Evolutionary conservation across 2,329 filamentous ascomycete genomes (phyloP).

Genomic region (Pyrenochaeta sp.): DNA sequence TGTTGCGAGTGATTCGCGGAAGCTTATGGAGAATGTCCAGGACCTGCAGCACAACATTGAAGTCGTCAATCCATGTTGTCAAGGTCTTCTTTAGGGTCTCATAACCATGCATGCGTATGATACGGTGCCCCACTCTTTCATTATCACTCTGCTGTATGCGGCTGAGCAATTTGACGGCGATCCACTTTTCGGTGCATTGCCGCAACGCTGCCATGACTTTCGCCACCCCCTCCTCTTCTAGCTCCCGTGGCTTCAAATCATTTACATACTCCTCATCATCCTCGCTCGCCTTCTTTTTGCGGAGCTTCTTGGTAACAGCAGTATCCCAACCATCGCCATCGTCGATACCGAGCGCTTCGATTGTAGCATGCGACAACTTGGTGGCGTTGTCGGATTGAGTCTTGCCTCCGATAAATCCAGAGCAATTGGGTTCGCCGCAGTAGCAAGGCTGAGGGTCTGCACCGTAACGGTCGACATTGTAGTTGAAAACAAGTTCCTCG

Average conservation of each 20-base stretch:
- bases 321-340: slow-evolving; percentile 93
- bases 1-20: slow-evolving; percentile 92
- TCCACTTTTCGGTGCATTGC: slow-evolving; percentile 99
- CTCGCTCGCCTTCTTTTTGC: slow-evolving; percentile 90
- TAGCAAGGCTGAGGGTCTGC: slow-evolving; percentile 97
- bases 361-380: slow-evolving; percentile 86
- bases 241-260: slow-evolving; percentile 78
- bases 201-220: slow-evolving; percentile 97
- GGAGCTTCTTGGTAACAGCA: slow-evolving; percentile 84
- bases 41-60: slow-evolving; percentile 88
- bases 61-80: slow-evolving; percentile 84
- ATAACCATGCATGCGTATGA: slow-evolving; percentile 97
- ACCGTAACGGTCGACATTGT: slow-evolving; percentile 98
- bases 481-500: slow-evolving; percentile 98
- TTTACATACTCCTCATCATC: slow-evolving; percentile 97
- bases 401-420: slow-evolving; percentile 95
- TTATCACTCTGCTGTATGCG: slow-evolving; percentile 89
- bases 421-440: slow-evolving; percentile 92
- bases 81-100: slow-evolving; percentile 90
- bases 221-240: slow-evolving; percentile 84
- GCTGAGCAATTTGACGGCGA: slow-evolving; percentile 90
- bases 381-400: slow-evolving; percentile 96
- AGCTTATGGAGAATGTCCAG: slow-evolving; percentile 88
- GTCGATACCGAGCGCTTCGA: slow-evolving; percentile 95
- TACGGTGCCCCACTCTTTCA: slow-evolving; percentile 83